Evolutionary conservation across 768 basidiomycete species (phyloP).

Genomic region (Suillus weaverae): DNA sequence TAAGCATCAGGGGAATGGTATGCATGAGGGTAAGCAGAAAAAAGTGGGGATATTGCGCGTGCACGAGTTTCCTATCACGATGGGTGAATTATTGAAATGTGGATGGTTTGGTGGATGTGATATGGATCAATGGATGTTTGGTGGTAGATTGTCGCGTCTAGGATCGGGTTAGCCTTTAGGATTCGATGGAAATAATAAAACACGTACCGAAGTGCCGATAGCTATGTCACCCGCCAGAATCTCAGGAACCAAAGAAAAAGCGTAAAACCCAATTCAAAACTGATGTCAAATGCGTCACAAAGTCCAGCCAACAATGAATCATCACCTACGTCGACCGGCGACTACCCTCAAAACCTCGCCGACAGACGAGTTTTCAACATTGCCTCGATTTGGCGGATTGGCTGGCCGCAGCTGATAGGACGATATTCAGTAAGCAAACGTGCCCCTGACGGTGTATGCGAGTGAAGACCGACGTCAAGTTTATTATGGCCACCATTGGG

Average conservation of each 20-base stretch:
- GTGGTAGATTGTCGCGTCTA: not conserved
- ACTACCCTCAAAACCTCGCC: constrained; percentile 22
- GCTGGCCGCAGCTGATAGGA: constrained; percentile 23
- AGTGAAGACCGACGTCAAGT: constrained; percentile 5
- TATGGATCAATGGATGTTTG: not conserved
- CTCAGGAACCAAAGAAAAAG: constrained; percentile 22
- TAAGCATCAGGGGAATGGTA: not conserved
- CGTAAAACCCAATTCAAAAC: constrained; percentile 26
- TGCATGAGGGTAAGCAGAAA: not conserved
- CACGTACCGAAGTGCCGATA: not conserved
- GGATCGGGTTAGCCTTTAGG: not conserved
- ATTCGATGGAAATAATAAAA: not conserved
- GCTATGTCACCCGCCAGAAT: constrained; percentile 20
- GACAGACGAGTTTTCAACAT: constrained; percentile 13
- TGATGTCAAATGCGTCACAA: constrained; percentile 11
- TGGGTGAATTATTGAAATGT: not conserved
- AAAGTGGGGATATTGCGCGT: not conserved
- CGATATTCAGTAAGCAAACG: constrained; percentile 24
- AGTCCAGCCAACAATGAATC: not conserved
- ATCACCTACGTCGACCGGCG: constrained; percentile 26
- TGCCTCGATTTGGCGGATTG: constrained; percentile 9
- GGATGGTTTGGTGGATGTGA: not conserved
- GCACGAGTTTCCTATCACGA: not conserved
- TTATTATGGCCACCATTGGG: not conserved
- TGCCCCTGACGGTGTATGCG: constrained; percentile 2